phyloP scores from a whole-genome alignment of 2,329 filamentous ascomycete species.

The Aspergillus eucalypticola region DNA sequence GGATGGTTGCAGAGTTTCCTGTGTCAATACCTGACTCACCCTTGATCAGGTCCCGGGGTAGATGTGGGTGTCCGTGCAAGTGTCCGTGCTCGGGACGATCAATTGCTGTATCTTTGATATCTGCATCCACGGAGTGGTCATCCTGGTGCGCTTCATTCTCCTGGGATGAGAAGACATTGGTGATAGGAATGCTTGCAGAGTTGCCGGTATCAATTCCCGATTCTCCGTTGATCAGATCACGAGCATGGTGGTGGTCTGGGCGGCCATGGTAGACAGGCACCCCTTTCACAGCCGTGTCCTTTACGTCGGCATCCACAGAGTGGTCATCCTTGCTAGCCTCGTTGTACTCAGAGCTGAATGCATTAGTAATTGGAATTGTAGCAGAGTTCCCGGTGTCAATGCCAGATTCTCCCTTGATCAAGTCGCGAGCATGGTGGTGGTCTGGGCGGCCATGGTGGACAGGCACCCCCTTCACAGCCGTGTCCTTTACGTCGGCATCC shows the following conservation, averaged over 20 bases:
- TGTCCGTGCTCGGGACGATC: background rate
- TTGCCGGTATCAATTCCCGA: conserved; percentile 22
- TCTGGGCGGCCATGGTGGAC: conserved; percentile 6
- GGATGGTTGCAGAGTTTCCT: background rate
- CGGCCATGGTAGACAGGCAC: background rate
- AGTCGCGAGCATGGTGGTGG: conserved; percentile 2
- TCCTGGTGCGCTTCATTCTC: conserved; percentile 25
- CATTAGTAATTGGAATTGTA: conserved; percentile 11
- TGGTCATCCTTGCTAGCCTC: conserved; percentile 7
- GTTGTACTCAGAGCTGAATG: background rate
- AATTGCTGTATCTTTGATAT: conserved; percentile 13
- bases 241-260: conserved; percentile 8
- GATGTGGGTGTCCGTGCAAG: background rate
- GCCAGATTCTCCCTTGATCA: conserved; percentile 25
- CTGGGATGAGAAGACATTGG: conserved; percentile 10
- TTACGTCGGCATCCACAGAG: background rate
- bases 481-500: background rate
- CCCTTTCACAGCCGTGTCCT: background rate
- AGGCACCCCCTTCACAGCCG: background rate
- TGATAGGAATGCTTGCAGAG: conserved; percentile 7
- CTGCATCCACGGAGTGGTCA: conserved; percentile 25
- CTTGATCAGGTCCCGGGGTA: background rate
- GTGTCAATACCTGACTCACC: conserved; percentile 7
- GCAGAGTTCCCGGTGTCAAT: conserved; percentile 20
- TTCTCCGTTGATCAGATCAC: conserved; percentile 14